These are phyloP conservation scores for Myotisia sp. DNA, from an alignment of 2,329 filamentous ascomycete species.

Conservation along the genomic window DNA sequence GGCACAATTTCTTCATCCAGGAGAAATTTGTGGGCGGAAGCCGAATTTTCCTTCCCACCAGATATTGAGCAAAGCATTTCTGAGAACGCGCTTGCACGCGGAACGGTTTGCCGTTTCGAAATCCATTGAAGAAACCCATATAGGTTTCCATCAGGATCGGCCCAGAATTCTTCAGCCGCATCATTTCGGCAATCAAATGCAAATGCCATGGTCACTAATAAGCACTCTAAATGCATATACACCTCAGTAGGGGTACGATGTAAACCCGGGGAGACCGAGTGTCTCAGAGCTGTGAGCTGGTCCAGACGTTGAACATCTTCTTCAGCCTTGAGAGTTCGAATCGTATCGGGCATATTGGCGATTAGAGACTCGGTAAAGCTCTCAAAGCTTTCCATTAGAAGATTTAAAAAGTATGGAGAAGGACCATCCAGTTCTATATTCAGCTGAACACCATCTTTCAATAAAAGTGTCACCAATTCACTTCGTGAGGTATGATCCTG, in stretches of 20 bases:
- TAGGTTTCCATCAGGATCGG: constrained; percentile 78
- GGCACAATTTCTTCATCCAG: constrained; percentile 62
- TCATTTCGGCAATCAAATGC: constrained; percentile 76
- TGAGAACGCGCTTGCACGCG: constrained; percentile 90
- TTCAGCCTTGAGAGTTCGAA: constrained; percentile 70
- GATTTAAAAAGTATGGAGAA: constrained; percentile 54
- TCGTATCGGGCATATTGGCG: constrained; percentile 82
- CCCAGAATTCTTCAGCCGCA: constrained; percentile 79
- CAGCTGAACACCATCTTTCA: constrained; percentile 62
- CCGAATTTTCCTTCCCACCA: constrained; percentile 66
- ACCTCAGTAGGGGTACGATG: constrained; percentile 29
- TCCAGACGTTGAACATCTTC: constrained; percentile 63
- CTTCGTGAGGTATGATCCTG: constrained; percentile 80
- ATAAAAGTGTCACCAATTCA: constrained; percentile 66
- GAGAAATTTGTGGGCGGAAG: constrained; percentile 74
- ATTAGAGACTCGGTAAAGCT: constrained; percentile 84
- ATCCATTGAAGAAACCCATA: constrained; percentile 95
- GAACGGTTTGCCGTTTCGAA: constrained; percentile 86
- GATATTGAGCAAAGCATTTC: constrained; percentile 88
- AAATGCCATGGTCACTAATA: constrained; percentile 83
- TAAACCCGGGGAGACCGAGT: constrained; percentile 28
- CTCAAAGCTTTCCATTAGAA: constrained; percentile 70
- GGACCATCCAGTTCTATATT: constrained; percentile 54
- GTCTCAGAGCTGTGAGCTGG: constrained; percentile 32
- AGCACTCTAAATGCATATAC: constrained; percentile 60